Percentiles rank a stretch among this genome's conserved stretches.
These are phyloP conservation scores for Madurella fahalii DNA, from an alignment of 2,329 filamentous ascomycete species.

Conservation along the genomic window DNA sequence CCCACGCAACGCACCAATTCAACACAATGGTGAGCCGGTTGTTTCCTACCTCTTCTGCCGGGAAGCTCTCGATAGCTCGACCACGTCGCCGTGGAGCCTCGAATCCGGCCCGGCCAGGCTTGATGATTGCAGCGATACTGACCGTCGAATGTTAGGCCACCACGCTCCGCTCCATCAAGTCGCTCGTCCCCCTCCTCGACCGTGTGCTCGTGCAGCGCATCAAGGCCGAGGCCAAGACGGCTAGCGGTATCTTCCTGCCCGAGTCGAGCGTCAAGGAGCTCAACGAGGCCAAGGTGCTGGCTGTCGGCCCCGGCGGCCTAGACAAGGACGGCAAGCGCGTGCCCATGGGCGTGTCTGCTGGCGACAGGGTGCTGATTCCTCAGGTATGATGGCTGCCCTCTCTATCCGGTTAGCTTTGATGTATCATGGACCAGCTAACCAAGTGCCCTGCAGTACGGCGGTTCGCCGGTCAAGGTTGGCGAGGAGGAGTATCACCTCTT, in stretches of 20 bases:
- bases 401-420: neutral
- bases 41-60: neutral
- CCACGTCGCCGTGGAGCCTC: no score
- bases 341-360: constrained; percentile 73
- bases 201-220: constrained; percentile 96
- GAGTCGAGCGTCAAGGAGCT: constrained; percentile 97
- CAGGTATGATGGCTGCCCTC: constrained; percentile 57
- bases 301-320: constrained; percentile 83
- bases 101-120: no score
- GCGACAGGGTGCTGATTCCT: constrained; percentile 93
- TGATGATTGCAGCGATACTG: neutral
- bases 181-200: constrained; percentile 92
- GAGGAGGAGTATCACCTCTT: constrained; percentile 96
- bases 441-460: constrained; percentile 70
- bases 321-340: constrained; percentile 88
- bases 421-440: constrained; percentile 25
- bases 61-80: neutral
- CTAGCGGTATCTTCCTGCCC: constrained; percentile 94
- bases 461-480: constrained; percentile 92
- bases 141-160: constrained; percentile 45
- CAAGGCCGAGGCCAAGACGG: constrained; percentile 96
- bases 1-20: neutral
- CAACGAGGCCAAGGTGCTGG: constrained; percentile 94
- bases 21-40: constrained; percentile 17
- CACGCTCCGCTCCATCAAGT: constrained; percentile 90